Evolutionary conservation across 441 rosid genomes (phyloP).

Genomic region (Erodium texanum): DNA sequence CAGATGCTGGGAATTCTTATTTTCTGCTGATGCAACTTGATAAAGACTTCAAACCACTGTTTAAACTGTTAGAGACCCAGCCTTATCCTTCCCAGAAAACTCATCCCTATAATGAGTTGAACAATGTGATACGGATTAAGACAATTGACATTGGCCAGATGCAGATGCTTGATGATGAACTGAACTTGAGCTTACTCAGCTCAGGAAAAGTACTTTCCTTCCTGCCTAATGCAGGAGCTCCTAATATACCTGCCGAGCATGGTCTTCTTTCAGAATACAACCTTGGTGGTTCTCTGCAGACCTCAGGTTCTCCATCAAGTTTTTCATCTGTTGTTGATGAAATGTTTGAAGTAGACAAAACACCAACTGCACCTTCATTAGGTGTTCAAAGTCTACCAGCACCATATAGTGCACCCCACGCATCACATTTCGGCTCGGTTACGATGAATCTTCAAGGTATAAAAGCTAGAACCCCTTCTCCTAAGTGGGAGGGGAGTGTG

Average conservation of each 20-base stretch:
- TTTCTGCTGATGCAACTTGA: conserved; percentile 84
- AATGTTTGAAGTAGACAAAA: conserved; percentile 82
- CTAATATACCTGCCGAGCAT: conserved; percentile 43
- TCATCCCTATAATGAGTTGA: conserved; percentile 45
- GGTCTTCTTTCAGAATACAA: conserved; percentile 47
- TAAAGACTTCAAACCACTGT: conserved; percentile 83
- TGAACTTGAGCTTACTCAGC: conserved; percentile 58
- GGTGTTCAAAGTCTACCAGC: conserved; percentile 41
- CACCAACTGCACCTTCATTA: conserved; percentile 39
- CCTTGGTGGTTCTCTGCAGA: conserved; percentile 46
- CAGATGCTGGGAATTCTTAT: conserved; percentile 78
- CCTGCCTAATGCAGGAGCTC: conserved; percentile 38
- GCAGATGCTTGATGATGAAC: conserved; percentile 79
- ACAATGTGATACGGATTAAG: conserved; percentile 48
- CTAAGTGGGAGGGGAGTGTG: conserved; percentile 53
- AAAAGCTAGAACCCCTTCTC: conserved; percentile 42
- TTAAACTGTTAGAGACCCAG: conserved; percentile 63
- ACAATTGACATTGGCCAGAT: conserved; percentile 73
- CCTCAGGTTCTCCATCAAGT: conserved; percentile 52
- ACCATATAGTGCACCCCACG: conserved; percentile 39
- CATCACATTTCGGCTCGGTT: conserved; percentile 50
- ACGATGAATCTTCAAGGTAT: conserved; percentile 32
- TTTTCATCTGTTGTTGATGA: conserved; percentile 88
- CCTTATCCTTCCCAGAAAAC: conserved; percentile 47
- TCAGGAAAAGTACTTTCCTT: conserved; percentile 37